Evolutionary conservation across 164 flowering plant genomes (phyloP), one percentile per base, ranked within the genome.

Genomic region (Warburgia ugandensis): DNA sequence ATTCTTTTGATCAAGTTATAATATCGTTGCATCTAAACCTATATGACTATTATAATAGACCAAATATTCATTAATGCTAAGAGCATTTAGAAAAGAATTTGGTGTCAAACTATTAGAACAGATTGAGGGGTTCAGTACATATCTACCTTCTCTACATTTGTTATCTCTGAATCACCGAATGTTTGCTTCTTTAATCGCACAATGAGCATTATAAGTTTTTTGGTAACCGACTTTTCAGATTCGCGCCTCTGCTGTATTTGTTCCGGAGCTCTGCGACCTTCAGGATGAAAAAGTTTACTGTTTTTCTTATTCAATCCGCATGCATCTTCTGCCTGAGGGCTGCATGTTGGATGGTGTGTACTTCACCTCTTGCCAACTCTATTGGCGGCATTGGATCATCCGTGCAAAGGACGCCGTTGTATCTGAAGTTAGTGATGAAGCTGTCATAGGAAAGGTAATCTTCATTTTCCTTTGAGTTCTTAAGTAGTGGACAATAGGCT

Each of bases 211-310:
- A n/a, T n/a, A n/a, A n/a, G n/a, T n/a, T n/a, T n/a, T n/a, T n/a
- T n/a, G n/a, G n/a, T n/a, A n/a, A n/a, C n/a, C n/a, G n/a, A n/a
- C 16, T 17, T 52, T 72, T 44, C 68, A 92, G 99, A 73, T 88
- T 38, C 87, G 96, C 39, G 88, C 94, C 48, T 89, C 99, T 50
- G 79, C 96, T 54, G 81, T 83, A 26, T 72, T 89, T 66, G 75
- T 82, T 22, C 99, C 99, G 0, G 97, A 94, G 69, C 43, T 45
- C 10, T 35, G 80, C 67, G 67, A 79, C 48, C 83, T 77, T 45
- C 65, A 59, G 45, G 39, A 63, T 42, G 71, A 60, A 13, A 7
- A 42, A 23, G 69, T 71, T 12, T 83, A 67, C 48, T 48, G 50
- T 35, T 94, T 82, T 75, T 64, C 92, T 14, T 89, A 89, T 50